Base-by-base conservation (phyloP, 2,329 filamentous ascomycete genomes). In the Neopestalotiopsis rosae region DNA sequence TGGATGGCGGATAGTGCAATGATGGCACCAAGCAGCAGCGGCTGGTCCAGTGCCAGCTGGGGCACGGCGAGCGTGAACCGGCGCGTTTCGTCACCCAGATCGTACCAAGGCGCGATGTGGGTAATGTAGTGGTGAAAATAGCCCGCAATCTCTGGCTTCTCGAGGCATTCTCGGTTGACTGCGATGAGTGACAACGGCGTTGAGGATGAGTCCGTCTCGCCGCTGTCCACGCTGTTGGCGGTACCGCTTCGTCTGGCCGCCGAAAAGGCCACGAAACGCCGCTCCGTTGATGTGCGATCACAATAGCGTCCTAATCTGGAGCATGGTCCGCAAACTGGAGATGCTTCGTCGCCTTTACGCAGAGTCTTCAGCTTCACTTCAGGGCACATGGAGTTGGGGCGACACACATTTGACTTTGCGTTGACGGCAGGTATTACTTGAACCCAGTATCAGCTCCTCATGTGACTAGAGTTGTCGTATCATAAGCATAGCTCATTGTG, bases 1-100 rank as follows among this genome's bases (percentile, higher is more conserved):
- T 84, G 83, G 69, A 82, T 80, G 0, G 83, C 83, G 2, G 84
- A 79, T 52, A 86, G 77, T 1, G 84, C 83, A 45, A 86, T 76
- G 12, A 84, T 73, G 1, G 84, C 83, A 61, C 77, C 80, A 71
- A 86, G 82, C 2, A 86, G 75, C 0, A 86, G 74, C 1, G 81
- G 74, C 45, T 79, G 81, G 1, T 80, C 75, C 10, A 84, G 73
- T 1, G 84, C 81, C 9, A 77, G 68, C 5, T 71, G 65, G 0
- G 83, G 80, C 0, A 86, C 78, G 0, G 73, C 56, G 3, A 73
- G 77, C 5, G 73, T 75, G 42, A 86, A 86, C 4, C 75, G 71
- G 0, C 72, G 75, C 2, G 72, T 65, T 0, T 74, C 68, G 67
- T 86, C 84, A 61, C 81, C 83, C 7, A 86, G 78, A 65, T 86